Percentiles rank a stretch among this genome's conserved stretches.
Evolutionary conservation across 768 basidiomycete species (phyloP).

Genomic region (Myochromella boudieri): DNA sequence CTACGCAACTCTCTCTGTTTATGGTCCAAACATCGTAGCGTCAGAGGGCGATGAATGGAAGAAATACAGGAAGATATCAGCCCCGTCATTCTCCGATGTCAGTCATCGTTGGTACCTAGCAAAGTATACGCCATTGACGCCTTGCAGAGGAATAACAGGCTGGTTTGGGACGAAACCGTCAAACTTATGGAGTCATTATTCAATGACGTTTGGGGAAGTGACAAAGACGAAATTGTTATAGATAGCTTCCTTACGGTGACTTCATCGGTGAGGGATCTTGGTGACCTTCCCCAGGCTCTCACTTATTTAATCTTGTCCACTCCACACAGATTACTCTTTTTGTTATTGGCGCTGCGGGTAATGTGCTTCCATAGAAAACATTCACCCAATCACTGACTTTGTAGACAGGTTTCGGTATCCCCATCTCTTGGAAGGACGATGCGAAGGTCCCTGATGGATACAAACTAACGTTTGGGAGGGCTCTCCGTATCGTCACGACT

Average conservation of each 20-base stretch:
- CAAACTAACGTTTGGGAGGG: constrained; percentile 45
- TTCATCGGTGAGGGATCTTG: constrained; percentile 38
- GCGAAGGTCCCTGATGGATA: constrained; percentile 39
- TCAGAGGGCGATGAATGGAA: constrained; percentile 69
- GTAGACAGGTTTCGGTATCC: constrained; percentile 47
- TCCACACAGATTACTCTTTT: constrained; percentile 57
- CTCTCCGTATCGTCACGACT: constrained; percentile 42
- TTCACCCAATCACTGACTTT: not conserved
- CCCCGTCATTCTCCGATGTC: constrained; percentile 66
- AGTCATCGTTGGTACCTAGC: constrained; percentile 1
- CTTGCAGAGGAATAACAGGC: constrained; percentile 41
- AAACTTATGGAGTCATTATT: constrained; percentile 45
- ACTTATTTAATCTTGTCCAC: too few species aligned
- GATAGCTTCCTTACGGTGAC: constrained; percentile 54
- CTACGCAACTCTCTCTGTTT: constrained; percentile 49
- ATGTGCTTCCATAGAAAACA: not conserved
- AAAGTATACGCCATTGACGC: not conserved
- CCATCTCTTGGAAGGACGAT: constrained; percentile 47
- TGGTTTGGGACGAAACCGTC: constrained; percentile 49
- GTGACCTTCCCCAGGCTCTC: not conserved
- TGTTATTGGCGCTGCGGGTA: constrained; percentile 55
- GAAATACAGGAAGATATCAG: constrained; percentile 58
- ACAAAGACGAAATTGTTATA: constrained; percentile 36
- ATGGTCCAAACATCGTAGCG: constrained; percentile 60
- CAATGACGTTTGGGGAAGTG: constrained; percentile 46